phyloP scores from a whole-genome alignment of 2,329 filamentous ascomycete species.

The Sporothrix schenckii region DNA sequence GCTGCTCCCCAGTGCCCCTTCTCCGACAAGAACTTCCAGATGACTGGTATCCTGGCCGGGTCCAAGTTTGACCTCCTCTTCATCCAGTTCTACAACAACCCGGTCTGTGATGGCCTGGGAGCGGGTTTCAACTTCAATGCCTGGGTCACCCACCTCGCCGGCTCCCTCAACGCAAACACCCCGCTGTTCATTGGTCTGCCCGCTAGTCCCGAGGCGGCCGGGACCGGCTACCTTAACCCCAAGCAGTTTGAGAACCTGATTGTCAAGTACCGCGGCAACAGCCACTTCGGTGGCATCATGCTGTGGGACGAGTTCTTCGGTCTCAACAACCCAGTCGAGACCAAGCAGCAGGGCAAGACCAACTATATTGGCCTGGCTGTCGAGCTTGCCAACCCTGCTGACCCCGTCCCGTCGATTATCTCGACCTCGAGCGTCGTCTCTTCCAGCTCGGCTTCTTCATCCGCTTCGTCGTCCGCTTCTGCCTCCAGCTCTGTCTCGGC shows the following conservation, averaged over 20 bases:
- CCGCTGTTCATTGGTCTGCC: slow-evolving; percentile 49
- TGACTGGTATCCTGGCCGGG: slow-evolving; percentile 48
- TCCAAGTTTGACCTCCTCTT: slow-evolving; percentile 49
- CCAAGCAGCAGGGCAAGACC: slow-evolving; percentile 33
- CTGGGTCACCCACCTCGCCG: slow-evolving; percentile 43
- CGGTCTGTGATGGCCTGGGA: slow-evolving; percentile 43
- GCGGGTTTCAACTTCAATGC: slow-evolving; percentile 46
- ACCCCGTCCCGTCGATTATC: slow-evolving; percentile 29
- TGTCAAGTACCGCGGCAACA: slow-evolving; percentile 37
- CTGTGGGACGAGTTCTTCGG: slow-evolving; percentile 43
- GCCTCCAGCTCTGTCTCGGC: background rate
- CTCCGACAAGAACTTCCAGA: slow-evolving; percentile 45
- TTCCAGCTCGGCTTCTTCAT: slow-evolving; percentile 9
- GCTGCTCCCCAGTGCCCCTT: slow-evolving; percentile 53
- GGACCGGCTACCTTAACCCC: slow-evolving; percentile 40
- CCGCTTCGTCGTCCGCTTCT: slow-evolving; percentile 5
- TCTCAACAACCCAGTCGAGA: slow-evolving; percentile 31
- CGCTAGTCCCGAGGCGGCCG: slow-evolving; percentile 38
- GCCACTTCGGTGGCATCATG: slow-evolving; percentile 43
- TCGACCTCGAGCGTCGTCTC: slow-evolving; percentile 8
- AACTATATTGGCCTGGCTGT: slow-evolving; percentile 36
- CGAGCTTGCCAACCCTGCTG: slow-evolving; percentile 29
- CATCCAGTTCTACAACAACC: slow-evolving; percentile 56
- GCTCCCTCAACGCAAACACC: slow-evolving; percentile 43
- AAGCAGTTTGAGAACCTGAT: slow-evolving; percentile 37